phyloP scores from a whole-genome alignment of 2,329 filamentous ascomycete species.

The Penicillium glabrum region DNA sequence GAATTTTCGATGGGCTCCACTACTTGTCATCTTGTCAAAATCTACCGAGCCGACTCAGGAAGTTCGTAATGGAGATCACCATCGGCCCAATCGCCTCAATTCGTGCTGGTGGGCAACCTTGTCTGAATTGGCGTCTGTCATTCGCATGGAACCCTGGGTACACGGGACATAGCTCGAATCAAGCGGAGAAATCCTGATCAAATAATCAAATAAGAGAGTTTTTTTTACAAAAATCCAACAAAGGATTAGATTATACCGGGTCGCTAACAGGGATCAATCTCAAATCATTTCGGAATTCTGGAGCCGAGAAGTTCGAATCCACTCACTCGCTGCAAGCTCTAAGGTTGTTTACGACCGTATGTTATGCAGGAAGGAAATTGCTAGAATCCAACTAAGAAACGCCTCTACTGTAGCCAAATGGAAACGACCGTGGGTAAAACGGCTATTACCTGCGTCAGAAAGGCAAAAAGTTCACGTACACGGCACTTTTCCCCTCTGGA shows the following conservation, averaged over 20 bases:
- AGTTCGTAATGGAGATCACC: conserved; percentile 10
- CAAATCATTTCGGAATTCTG: neutral
- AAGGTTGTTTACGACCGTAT: too few relatives aligned
- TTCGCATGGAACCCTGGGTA: conserved; percentile 4
- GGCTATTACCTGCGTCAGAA: neutral
- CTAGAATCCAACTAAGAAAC: too few relatives aligned
- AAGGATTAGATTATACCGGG: too few relatives aligned
- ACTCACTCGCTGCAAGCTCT: too few relatives aligned
- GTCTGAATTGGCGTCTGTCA: conserved; percentile 12
- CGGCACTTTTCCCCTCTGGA: too few relatives aligned
- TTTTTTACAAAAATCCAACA: neutral
- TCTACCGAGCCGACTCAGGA: conserved; percentile 13
- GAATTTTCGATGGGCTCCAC: neutral
- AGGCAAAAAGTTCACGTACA: neutral
- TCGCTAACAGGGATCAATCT: neutral
- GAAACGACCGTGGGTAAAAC: too few relatives aligned
- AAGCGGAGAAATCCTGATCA: neutral
- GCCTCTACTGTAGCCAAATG: too few relatives aligned
- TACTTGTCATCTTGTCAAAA: conserved; percentile 11
- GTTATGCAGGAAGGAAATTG: too few relatives aligned
- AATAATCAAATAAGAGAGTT: neutral
- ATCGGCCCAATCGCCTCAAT: conserved; percentile 8
- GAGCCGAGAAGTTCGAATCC: too few relatives aligned
- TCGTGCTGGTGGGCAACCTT: conserved; percentile 8
- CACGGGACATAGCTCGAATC: neutral